These are phyloP conservation scores for Apiotrichum siamense DNA, from an alignment of 1,284 basidiomycete genomes.

Conservation along the genomic window DNA sequence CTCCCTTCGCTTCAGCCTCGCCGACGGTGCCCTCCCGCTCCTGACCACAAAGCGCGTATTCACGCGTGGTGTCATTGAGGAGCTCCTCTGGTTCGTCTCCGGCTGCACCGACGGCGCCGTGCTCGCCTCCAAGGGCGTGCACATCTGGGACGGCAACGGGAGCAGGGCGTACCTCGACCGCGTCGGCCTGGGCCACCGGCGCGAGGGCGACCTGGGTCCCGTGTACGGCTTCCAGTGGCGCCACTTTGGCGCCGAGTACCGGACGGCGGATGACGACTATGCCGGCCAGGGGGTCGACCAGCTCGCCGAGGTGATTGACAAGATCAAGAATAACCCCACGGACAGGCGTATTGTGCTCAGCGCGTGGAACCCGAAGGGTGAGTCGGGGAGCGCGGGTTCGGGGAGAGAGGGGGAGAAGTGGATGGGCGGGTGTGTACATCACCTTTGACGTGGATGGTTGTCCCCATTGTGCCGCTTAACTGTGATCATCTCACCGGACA, in stretches of 20 bases:
- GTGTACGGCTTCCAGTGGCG: slow-evolving; percentile 99
- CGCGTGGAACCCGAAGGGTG: slow-evolving; percentile 96
- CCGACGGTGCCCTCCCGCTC: slow-evolving; percentile 68
- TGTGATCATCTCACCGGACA: no score
- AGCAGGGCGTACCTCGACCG: slow-evolving; percentile 78
- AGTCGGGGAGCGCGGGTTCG: slow-evolving; percentile 23
- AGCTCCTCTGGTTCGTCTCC: slow-evolving; percentile 89
- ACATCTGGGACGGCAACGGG: slow-evolving; percentile 98
- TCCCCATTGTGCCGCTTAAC: no score
- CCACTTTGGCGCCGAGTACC: slow-evolving; percentile 90
- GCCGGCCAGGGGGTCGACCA: slow-evolving; percentile 89
- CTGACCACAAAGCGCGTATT: slow-evolving; percentile 96
- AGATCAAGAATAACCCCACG: slow-evolving; percentile 89
- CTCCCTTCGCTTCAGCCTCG: slow-evolving; percentile 76
- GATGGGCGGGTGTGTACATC: no score
- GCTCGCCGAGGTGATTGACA: slow-evolving; percentile 75
- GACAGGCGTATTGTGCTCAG: slow-evolving; percentile 92
- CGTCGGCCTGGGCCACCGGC: slow-evolving; percentile 72
- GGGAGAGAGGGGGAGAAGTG: no score
- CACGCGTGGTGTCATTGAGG: slow-evolving; percentile 82
- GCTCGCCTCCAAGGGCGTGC: slow-evolving; percentile 76
- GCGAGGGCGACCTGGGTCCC: slow-evolving; percentile 89
- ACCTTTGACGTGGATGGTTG: no score
- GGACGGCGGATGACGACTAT: slow-evolving; percentile 75
- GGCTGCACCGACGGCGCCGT: slow-evolving; percentile 78